Evolutionary conservation across 345 rosid species (phyloP), one percentile per base, ranked within the genome.

Genomic region (Psidium guajava): DNA sequence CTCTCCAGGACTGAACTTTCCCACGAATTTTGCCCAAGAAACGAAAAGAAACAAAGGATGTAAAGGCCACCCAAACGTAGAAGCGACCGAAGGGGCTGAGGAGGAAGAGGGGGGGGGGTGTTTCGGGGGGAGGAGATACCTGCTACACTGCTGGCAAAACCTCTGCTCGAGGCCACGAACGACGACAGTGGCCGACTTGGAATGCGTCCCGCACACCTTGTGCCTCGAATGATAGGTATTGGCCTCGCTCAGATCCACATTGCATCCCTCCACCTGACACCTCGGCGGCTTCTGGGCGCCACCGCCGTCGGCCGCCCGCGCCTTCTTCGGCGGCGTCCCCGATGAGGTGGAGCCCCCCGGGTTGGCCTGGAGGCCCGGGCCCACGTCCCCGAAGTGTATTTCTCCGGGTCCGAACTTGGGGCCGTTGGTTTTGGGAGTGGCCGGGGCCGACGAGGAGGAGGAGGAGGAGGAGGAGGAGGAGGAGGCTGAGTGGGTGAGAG

Each of bases 91-190:
- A 69, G 47, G 3, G 3, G 47, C 77, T 1, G 47, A 36, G 25
- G 12, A 42, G 13, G 13, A 36, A n/a, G n/a, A n/a, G n/a, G n/a
- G n/a, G n/a, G n/a, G n/a, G n/a, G n/a, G n/a, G n/a, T n/a, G n/a
- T n/a, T n/a, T n/a, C 3, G 36, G 36, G 36, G 36, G 36, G 36
- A 36, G 36, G 12, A 6, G 24, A 51, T 27, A 97, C 99, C 99
- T 93, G 88, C 98, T 97, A 85, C 99, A 97, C 91, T 97, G 99
- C 89, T 97, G 99, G 90, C 99, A 97, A 85, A 97, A 95, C 24
- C 98, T 95, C 93, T 97, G 99, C 98, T 94, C 90, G 36, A 91
- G 90, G 82, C 91, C 94, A 86, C 95, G 95, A 24, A 97, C 98
- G 82, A 94, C 89, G 1, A 98, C 98, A 85, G 91, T 93, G 85